Percentiles rank a stretch among this genome's conserved stretches.
These are phyloP conservation scores for Didymosphaeria variabile DNA, from an alignment of 2,329 filamentous ascomycete species.

Conservation along the genomic window DNA sequence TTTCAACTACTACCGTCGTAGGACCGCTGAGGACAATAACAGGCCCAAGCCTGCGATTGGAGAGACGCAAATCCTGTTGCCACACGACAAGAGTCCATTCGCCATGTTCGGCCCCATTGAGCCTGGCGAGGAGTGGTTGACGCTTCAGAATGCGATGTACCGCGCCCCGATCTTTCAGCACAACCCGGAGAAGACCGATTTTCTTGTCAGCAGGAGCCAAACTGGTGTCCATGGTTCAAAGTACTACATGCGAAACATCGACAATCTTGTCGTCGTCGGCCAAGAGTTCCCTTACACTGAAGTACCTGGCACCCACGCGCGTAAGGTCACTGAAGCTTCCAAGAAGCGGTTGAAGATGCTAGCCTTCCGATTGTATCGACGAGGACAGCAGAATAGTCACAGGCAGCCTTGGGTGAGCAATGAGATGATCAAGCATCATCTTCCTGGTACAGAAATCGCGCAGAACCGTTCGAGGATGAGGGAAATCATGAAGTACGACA, in stretches of 20 bases:
- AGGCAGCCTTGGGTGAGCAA: conserved; percentile 85
- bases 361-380: conserved; percentile 85
- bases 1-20: conserved; percentile 95
- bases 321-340: conserved; percentile 94
- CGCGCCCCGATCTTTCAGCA: conserved; percentile 94
- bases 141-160: conserved; percentile 95
- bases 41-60: conserved; percentile 85
- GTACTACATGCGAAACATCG: conserved; percentile 88
- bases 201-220: conserved; percentile 82
- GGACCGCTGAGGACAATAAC: conserved; percentile 76
- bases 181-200: conserved; percentile 78
- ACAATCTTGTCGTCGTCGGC: conserved; percentile 89
- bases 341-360: conserved; percentile 98
- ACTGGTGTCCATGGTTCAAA: conserved; percentile 80
- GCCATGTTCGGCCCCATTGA: conserved; percentile 94
- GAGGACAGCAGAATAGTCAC: conserved; percentile 73
- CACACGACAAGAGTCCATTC: conserved; percentile 95
- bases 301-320: conserved; percentile 90
- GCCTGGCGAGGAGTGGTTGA: conserved; percentile 87
- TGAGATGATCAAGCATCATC: conserved; percentile 69
- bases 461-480: conserved; percentile 97
- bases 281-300: conserved; percentile 93
- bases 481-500: conserved; percentile 92
- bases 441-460: conserved; percentile 91
- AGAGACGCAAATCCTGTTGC: conserved; percentile 85